These are phyloP conservation scores for Arctium minus DNA, from an alignment of 129 eudicot genomes.

Conservation along the genomic window DNA sequence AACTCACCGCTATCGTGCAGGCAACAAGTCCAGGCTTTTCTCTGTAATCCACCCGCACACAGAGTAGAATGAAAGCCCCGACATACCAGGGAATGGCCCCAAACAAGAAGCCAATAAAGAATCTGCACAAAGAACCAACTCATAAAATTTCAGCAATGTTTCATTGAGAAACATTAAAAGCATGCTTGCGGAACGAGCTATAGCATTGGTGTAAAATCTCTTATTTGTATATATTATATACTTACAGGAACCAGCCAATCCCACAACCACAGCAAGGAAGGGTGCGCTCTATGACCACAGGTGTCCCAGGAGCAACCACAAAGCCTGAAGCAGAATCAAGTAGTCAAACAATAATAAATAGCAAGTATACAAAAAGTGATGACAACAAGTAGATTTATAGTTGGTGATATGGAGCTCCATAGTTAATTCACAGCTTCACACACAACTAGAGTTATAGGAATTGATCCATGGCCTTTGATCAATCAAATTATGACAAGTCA, in stretches of 20 bases:
- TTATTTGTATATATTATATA: conserved; percentile 6
- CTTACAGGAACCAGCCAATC: conserved; percentile 93
- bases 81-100: conserved; percentile 91
- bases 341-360: background rate
- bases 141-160: background rate
- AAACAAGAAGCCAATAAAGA: conserved; percentile 67
- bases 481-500: background rate
- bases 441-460: background rate
- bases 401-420: background rate
- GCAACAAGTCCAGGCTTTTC: conserved; percentile 94
- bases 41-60: conserved; percentile 69
- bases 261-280: conserved; percentile 93
- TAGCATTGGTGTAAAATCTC: background rate
- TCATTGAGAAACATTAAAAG: background rate
- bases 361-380: background rate
- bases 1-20: conserved; percentile 81
- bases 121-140: conserved; percentile 42
- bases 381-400: background rate
- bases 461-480: background rate
- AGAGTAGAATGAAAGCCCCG: conserved; percentile 72
- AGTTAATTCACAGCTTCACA: background rate
- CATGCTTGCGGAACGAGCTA: background rate
- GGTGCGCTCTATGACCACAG: conserved; percentile 38
- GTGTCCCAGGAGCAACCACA: conserved; percentile 52
- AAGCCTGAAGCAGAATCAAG: conserved; percentile 41